Evolutionary conservation across 306 rosid genomes (phyloP).

Genomic region (Cucumis sativus): DNA sequence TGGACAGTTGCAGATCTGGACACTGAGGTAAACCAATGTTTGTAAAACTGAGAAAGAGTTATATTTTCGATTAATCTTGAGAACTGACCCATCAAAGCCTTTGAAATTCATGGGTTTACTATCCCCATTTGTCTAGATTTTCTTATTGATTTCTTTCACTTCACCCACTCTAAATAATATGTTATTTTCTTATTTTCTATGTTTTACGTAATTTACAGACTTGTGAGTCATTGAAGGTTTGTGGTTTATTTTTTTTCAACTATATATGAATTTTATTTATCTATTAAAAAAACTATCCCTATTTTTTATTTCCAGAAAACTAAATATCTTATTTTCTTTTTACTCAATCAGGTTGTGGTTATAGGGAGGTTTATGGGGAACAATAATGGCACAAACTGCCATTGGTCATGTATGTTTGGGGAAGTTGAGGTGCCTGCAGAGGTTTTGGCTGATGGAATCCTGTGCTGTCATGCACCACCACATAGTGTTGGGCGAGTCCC

Average conservation of each 20-base stretch:
- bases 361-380: conserved; percentile 54
- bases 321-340: conserved; percentile 8
- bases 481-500: conserved; percentile 60
- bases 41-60: neutral
- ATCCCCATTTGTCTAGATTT: neutral
- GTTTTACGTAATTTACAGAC: neutral
- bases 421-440: conserved; percentile 85
- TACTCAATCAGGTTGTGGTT: conserved; percentile 50
- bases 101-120: neutral
- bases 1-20: conserved; percentile 55
- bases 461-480: conserved; percentile 69
- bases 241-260: no score
- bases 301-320: neutral
- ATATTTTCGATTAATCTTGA: neutral
- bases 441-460: conserved; percentile 59
- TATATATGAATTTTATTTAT: no score
- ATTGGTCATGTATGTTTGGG: conserved; percentile 94
- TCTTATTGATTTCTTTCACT: neutral
- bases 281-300: no score
- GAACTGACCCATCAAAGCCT: neutral
- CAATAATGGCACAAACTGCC: conserved; percentile 23
- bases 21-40: conserved; percentile 37
- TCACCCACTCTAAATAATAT: neutral
- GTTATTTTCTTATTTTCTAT: neutral
- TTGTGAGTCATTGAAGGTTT: neutral